Conservation (phyloP, 169 alveolate species). For the Plasmodium gaboni region DNA sequence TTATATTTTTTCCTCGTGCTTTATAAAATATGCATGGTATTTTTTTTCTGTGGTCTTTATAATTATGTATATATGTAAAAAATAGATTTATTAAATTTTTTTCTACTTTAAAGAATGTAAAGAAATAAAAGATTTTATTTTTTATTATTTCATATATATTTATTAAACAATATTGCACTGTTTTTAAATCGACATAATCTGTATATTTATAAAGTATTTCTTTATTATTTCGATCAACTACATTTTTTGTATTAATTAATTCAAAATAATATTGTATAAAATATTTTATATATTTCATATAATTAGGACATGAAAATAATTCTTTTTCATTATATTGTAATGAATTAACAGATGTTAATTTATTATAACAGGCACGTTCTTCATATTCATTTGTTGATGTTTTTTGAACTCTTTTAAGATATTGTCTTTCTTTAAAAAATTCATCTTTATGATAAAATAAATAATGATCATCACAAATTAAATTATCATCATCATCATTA, state of each 20-base stretch:
- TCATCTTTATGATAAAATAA: slow-evolving; percentile 14
- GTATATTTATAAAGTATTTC: slow-evolving; percentile 58
- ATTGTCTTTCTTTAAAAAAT: slow-evolving; percentile 7
- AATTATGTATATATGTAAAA: slow-evolving; percentile 53
- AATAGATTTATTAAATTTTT: slow-evolving; percentile 39
- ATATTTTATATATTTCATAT: slow-evolving; percentile 37
- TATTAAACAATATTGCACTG: slow-evolving; percentile 33
- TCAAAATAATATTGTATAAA: slow-evolving; percentile 51
- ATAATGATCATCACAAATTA: background rate
- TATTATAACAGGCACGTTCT: background rate
- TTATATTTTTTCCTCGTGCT: no score
- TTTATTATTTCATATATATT: slow-evolving; percentile 62
- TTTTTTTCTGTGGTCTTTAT: slow-evolving; percentile 7
- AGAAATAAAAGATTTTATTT: slow-evolving; percentile 58
- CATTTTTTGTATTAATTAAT: slow-evolving; percentile 52
- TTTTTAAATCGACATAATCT: slow-evolving; percentile 54
- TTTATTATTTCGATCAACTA: slow-evolving; percentile 43
- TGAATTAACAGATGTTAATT: background rate
- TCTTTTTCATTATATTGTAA: background rate
- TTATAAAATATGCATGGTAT: no score
- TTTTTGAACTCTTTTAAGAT: background rate
- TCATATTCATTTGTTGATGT: background rate
- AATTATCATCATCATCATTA: background rate
- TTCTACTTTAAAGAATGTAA: slow-evolving; percentile 51
- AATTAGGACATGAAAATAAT: slow-evolving; percentile 60